These are phyloP conservation scores for Penicillium longicatenatum DNA, from an alignment of 495 filamentous ascomycete genomes.

Conservation along the genomic window DNA sequence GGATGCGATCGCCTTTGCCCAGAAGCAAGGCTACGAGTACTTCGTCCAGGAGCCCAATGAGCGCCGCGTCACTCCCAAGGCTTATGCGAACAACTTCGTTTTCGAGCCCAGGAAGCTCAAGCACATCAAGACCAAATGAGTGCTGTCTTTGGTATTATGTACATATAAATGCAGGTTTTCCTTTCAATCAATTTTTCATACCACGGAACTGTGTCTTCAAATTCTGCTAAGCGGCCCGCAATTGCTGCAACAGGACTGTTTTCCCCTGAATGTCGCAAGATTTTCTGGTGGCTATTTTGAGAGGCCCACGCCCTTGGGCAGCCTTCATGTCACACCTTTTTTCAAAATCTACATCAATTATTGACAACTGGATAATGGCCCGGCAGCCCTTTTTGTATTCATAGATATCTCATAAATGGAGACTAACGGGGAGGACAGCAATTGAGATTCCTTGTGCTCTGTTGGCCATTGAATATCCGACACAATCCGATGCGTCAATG, in stretches of 20 bases:
- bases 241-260: not conserved
- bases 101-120: conserved; percentile 85
- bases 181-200: conserved; percentile 1
- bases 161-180: conserved; percentile 44
- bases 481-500: too few relatives aligned
- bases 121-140: conserved; percentile 88
- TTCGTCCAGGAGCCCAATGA: conserved; percentile 97
- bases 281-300: not conserved
- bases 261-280: not conserved
- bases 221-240: not conserved
- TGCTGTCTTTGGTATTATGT: conserved; percentile 37
- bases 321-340: not conserved
- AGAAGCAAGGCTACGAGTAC: conserved; percentile 99
- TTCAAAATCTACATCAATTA: not conserved
- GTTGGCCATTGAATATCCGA: too few relatives aligned
- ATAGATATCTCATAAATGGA: too few relatives aligned
- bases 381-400: not conserved
- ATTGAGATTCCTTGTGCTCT: too few relatives aligned
- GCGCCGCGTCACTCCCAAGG: conserved; percentile 83
- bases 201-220: not conserved
- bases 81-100: conserved; percentile 95
- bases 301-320: not conserved
- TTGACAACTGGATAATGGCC: not conserved
- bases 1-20: conserved; percentile 89
- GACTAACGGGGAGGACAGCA: too few relatives aligned